phyloP scores from a whole-genome alignment of 2,329 filamentous ascomycete genomes.

The Penicillium palitans region DNA sequence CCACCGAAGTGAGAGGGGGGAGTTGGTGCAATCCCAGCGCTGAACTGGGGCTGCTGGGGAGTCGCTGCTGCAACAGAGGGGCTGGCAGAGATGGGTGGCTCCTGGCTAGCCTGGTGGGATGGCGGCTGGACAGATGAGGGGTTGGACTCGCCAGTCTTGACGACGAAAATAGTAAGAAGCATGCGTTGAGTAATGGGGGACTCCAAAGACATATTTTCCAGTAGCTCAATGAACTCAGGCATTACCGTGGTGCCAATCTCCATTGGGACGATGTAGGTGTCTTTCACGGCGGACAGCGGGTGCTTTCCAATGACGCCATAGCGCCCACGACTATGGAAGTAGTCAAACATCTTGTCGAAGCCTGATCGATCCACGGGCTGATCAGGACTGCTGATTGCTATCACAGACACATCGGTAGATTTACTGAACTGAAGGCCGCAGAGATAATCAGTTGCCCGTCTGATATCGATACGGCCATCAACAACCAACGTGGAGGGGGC shows the following conservation, averaged over 20 bases:
- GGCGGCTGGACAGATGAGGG: constrained; percentile 43
- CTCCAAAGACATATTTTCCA: constrained; percentile 81
- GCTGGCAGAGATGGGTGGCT: constrained; percentile 36
- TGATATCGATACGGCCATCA: constrained; percentile 71
- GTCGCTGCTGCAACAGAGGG: constrained; percentile 33
- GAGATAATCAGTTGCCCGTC: constrained; percentile 86
- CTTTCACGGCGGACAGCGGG: constrained; percentile 71
- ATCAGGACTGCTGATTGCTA: constrained; percentile 66
- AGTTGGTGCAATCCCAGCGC: constrained; percentile 26
- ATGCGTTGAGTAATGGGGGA: constrained; percentile 70
- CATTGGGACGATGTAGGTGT: constrained; percentile 88
- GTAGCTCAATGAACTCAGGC: constrained; percentile 83
- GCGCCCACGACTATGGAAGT: constrained; percentile 77
- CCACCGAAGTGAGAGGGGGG: constrained; percentile 24
- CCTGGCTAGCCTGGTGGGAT: constrained; percentile 40
- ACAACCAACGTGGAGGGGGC: constrained; percentile 66
- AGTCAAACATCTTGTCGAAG: constrained; percentile 79
- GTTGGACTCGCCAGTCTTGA: constrained; percentile 59
- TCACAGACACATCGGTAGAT: constrained; percentile 79
- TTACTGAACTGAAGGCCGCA: constrained; percentile 80
- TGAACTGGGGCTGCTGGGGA: constrained; percentile 32
- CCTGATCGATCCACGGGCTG: constrained; percentile 57
- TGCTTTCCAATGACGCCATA: constrained; percentile 87
- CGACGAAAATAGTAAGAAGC: constrained; percentile 81
- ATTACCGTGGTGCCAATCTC: constrained; percentile 66